These are phyloP conservation scores for Hypericum perforatum DNA, from an alignment of 345 rosid genomes.

Conservation along the genomic window DNA sequence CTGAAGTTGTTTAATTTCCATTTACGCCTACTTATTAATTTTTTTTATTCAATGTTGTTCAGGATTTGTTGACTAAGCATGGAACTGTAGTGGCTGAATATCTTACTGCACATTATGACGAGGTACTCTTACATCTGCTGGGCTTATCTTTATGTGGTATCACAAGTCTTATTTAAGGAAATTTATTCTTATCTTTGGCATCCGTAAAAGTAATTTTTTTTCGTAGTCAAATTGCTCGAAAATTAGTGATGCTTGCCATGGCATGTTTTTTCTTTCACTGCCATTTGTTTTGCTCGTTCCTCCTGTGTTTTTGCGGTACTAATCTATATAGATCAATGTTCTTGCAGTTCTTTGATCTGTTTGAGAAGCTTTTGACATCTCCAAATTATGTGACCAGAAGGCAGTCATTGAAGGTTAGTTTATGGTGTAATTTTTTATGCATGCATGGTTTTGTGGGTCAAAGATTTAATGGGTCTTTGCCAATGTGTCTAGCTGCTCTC, in stretches of 20 bases:
- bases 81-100: slow-evolving; percentile 60
- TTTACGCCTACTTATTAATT: slow-evolving; percentile 6
- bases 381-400: slow-evolving; percentile 92
- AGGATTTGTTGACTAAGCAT: slow-evolving; percentile 93
- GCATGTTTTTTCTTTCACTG: slow-evolving; percentile 1
- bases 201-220: too few species aligned
- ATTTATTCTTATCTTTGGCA: too few species aligned
- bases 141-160: too few species aligned
- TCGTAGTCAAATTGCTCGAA: too few species aligned
- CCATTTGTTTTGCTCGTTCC: slow-evolving; percentile 1
- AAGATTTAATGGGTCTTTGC: slow-evolving; percentile 11
- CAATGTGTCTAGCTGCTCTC: slow-evolving; percentile 65
- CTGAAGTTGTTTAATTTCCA: slow-evolving; percentile 8
- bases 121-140: slow-evolving; percentile 39
- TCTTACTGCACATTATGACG: slow-evolving; percentile 70
- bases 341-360: slow-evolving; percentile 80
- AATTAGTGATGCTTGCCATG: not conserved
- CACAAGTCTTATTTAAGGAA: too few species aligned
- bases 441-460: slow-evolving; percentile 2
- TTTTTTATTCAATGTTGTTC: slow-evolving; percentile 16
- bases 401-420: slow-evolving; percentile 86
- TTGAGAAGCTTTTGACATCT: slow-evolving; percentile 76
- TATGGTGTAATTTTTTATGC: slow-evolving; percentile 7
- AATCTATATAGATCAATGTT: slow-evolving; percentile 20
- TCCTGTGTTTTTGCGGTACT: slow-evolving; percentile 4